These are phyloP conservation scores for Agapanthus africanus DNA, from an alignment of 106 monocot species.

Conservation along the genomic window DNA sequence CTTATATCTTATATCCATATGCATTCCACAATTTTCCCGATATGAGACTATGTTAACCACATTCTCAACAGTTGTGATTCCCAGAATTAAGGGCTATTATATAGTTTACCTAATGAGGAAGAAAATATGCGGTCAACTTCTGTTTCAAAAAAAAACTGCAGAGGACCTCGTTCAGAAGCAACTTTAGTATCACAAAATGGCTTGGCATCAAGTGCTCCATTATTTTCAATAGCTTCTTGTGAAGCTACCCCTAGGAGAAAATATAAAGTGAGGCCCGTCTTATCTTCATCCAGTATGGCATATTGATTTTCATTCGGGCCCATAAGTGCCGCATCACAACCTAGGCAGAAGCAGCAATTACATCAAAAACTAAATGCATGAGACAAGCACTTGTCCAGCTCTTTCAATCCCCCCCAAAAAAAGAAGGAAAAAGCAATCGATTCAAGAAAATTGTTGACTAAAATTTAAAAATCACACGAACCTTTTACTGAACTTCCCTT, in stretches of 20 bases:
- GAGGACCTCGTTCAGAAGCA: conserved; percentile 35
- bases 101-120: conserved; percentile 61
- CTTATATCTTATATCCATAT: too few relatives aligned
- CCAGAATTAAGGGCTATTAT: neutral
- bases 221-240: conserved; percentile 45
- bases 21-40: too few relatives aligned
- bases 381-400: too few relatives aligned
- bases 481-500: conserved; percentile 87
- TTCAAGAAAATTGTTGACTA: conserved; percentile 6
- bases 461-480: too few relatives aligned
- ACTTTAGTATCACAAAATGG: conserved; percentile 52
- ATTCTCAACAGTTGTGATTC: too few relatives aligned
- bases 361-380: too few relatives aligned
- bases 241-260: conserved; percentile 29
- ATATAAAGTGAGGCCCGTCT: conserved; percentile 56
- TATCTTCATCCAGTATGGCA: conserved; percentile 94
- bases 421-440: neutral
- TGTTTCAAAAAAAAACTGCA: conserved; percentile 75
- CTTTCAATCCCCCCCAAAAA: too few relatives aligned
- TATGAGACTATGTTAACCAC: too few relatives aligned
- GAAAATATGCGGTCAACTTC: conserved; percentile 90
- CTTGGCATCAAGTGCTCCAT: conserved; percentile 71
- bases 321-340: conserved; percentile 83
- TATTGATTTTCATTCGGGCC: conserved; percentile 82
- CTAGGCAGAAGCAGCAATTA: conserved; percentile 27